Percentiles rank a stretch among this genome's conserved stretches.
Conservation (phyloP, 1,284 basidiomycete species). For the Fistulinella staudtii region DNA sequence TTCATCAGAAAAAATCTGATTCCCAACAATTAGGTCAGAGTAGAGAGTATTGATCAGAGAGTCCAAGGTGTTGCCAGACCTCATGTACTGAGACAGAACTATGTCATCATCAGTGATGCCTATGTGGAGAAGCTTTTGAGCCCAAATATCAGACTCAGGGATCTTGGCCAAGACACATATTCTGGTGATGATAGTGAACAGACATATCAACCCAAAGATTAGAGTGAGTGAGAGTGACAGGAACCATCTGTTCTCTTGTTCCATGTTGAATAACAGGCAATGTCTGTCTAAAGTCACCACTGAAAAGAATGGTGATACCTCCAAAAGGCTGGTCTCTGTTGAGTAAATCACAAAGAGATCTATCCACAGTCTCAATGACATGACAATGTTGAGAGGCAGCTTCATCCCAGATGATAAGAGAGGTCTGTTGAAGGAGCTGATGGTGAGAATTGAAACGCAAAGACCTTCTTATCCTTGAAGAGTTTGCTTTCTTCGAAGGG, state of each 20-base stretch:
- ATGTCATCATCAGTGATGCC: slow-evolving; percentile 29
- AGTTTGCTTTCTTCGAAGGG: too few species aligned
- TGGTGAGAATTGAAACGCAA: too few species aligned
- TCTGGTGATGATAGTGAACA: slow-evolving; percentile 30
- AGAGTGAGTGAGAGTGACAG: slow-evolving; percentile 30
- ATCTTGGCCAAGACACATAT: slow-evolving; percentile 36
- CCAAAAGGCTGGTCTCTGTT: slow-evolving; percentile 33
- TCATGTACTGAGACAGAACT: slow-evolving; percentile 29
- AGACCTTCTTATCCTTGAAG: too few species aligned
- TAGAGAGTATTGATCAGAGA: slow-evolving; percentile 22
- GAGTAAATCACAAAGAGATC: slow-evolving; percentile 26
- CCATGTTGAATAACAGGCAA: slow-evolving; percentile 33
- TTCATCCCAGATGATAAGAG: slow-evolving; percentile 38
- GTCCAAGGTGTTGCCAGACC: slow-evolving; percentile 8
- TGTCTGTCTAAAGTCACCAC: slow-evolving; percentile 39
- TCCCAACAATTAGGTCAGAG: not conserved
- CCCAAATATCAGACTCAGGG: slow-evolving; percentile 30
- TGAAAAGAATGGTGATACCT: slow-evolving; percentile 33
- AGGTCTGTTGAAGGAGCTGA: not conserved
- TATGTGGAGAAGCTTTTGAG: slow-evolving; percentile 41
- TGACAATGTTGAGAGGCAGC: slow-evolving; percentile 33
- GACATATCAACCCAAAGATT: slow-evolving; percentile 34
- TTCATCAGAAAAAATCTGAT: not conserved
- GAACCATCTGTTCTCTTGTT: slow-evolving; percentile 33
- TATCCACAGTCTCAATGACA: slow-evolving; percentile 35